These are phyloP conservation scores for Cymbidium sinense DNA, from an alignment of 106 monocot genomes.

Conservation along the genomic window DNA sequence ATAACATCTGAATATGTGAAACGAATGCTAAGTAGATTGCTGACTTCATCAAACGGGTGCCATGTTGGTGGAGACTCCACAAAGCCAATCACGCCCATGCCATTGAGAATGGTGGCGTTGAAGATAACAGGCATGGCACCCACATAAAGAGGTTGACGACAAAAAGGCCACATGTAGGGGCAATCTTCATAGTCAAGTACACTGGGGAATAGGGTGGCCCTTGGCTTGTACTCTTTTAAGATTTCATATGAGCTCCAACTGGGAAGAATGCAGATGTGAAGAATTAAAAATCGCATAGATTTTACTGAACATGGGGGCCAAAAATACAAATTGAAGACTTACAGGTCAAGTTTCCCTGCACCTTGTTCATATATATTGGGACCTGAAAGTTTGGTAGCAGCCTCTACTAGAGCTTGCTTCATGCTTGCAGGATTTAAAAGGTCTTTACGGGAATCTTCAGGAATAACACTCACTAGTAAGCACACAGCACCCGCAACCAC, in stretches of 20 bases:
- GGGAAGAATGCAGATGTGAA: slow-evolving; percentile 3
- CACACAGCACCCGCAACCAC: slow-evolving; percentile 97
- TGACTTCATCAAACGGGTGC: slow-evolving; percentile 83
- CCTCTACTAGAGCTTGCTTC: slow-evolving; percentile 99
- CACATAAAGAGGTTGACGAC: slow-evolving; percentile 92
- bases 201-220: slow-evolving; percentile 84
- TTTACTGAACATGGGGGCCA: slow-evolving; percentile 1
- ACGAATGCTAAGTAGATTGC: slow-evolving; percentile 77
- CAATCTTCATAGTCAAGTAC: slow-evolving; percentile 87
- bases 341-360: slow-evolving; percentile 89
- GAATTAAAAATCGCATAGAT: slow-evolving; percentile 8
- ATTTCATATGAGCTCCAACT: slow-evolving; percentile 85
- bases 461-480: slow-evolving; percentile 84
- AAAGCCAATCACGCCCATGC: slow-evolving; percentile 91
- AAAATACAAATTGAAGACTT: slow-evolving; percentile 27
- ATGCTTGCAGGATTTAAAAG: slow-evolving; percentile 93
- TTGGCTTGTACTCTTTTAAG: slow-evolving; percentile 70
- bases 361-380: slow-evolving; percentile 98
- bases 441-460: slow-evolving; percentile 59
- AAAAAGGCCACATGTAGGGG: slow-evolving; percentile 95
- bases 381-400: slow-evolving; percentile 81
- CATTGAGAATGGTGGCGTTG: slow-evolving; percentile 93
- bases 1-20: slow-evolving; percentile 92
- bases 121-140: slow-evolving; percentile 95
- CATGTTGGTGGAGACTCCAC: slow-evolving; percentile 60